Evolutionary conservation across 441 rosid species (phyloP), one percentile per base, ranked within the genome.

Genomic region (Erodium texanum): DNA sequence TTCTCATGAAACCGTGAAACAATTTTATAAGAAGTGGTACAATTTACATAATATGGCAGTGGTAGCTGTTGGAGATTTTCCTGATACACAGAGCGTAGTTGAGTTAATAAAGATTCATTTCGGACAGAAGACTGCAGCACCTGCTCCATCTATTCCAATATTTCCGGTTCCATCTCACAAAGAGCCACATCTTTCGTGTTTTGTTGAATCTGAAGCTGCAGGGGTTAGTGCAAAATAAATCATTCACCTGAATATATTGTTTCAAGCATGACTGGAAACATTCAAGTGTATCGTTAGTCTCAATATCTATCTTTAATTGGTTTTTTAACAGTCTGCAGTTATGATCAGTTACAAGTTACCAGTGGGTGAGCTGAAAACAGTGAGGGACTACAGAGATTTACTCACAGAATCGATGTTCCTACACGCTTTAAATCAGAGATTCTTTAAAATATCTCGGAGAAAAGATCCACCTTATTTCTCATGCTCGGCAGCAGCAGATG

Each of bases 321-420:
- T 27, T 71, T 78, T 79, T 75, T 71, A 69, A 78, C 80, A 93
- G 98, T 89, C 94, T 71, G 89, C 92, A 43, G 97, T 93, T 62
- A 89, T 90, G 90, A 86, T 90, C 79, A 87, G 98, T 87, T 93
- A 87, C 76, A 93, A 89, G 83, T 87, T 87, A 91, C 85, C 86
- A 15, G 85, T 77, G 11, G 82, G 82, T 76, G 92, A 89, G 69
- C 82, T 93, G 71, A 90, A 81, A 84, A 90, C 96, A 11, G 92
- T 90, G 81, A 89, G 79, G 77, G 92, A 93, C 73, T 93, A 87
- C 73, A 81, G 82, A 70, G 84, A 86, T 73, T 83, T 90, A 89
- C 91, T 93, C 70, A 84, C 85, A 62, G 96, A 93, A 71, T 87
- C 90, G 56, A 89, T 93, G 94, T 93, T 93, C 76, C 82, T 90